Evolutionary conservation across 805 yeast genomes (phyloP).

Genomic region (Ogataea paradorogensis): DNA sequence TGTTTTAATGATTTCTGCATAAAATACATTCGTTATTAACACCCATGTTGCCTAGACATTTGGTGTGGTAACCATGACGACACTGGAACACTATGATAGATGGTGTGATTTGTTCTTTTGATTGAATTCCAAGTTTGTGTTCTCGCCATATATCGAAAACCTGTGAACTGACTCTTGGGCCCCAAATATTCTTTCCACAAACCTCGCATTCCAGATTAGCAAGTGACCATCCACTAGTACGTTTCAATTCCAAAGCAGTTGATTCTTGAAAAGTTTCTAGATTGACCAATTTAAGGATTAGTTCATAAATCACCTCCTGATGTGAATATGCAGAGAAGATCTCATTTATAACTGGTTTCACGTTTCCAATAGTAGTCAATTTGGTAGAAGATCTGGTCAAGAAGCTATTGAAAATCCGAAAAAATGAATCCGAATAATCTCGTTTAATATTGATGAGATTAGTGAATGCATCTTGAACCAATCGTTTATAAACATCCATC

Average conservation of each 20-base stretch:
- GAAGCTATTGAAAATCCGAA: slow-evolving; percentile 53
- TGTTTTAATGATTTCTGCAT: slow-evolving; percentile 32
- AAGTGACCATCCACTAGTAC: slow-evolving; percentile 62
- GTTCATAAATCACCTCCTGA: slow-evolving; percentile 54
- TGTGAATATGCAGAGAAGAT: slow-evolving; percentile 61
- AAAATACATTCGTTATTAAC: slow-evolving; percentile 37
- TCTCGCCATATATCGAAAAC: slow-evolving; percentile 60
- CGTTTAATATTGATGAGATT: slow-evolving; percentile 34
- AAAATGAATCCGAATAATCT: slow-evolving; percentile 40
- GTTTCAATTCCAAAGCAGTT: slow-evolving; percentile 38
- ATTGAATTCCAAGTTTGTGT: slow-evolving; percentile 16
- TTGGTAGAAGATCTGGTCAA: slow-evolving; percentile 47
- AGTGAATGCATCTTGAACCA: slow-evolving; percentile 42
- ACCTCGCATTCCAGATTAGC: slow-evolving; percentile 60
- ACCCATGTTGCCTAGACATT: slow-evolving; percentile 53
- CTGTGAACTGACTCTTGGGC: slow-evolving; percentile 50
- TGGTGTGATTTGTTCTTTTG: slow-evolving; percentile 11
- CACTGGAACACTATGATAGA: slow-evolving; percentile 59
- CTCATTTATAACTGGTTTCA: slow-evolving; percentile 58
- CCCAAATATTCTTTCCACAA: slow-evolving; percentile 76
- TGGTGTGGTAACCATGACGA: slow-evolving; percentile 61
- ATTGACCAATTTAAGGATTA: slow-evolving; percentile 54
- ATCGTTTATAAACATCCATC: slow-evolving; percentile 36
- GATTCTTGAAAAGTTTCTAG: slow-evolving; percentile 51
- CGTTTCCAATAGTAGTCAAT: slow-evolving; percentile 54